Percentiles rank a stretch among this genome's conserved stretches.
phyloP scores from a whole-genome alignment of 2,329 filamentous ascomycete genomes.

The Rhynchosporium agropyri region DNA sequence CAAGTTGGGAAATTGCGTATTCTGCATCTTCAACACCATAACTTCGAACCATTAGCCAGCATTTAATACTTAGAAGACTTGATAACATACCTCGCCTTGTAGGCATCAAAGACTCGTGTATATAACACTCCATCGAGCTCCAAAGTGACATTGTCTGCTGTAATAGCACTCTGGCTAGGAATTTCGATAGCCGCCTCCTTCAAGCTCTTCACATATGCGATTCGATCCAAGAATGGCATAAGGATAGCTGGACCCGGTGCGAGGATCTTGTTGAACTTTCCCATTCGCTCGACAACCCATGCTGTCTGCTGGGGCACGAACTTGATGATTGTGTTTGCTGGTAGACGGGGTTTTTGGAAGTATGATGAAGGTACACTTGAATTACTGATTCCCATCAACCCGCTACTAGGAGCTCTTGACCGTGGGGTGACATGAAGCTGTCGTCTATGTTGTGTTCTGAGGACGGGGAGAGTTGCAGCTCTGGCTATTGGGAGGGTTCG shows the following conservation, averaged over 20 bases:
- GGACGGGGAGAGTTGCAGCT: slow-evolving; percentile 31
- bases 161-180: slow-evolving; percentile 95
- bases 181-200: slow-evolving; percentile 98
- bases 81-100: slow-evolving; percentile 80
- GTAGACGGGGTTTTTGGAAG: slow-evolving; percentile 74
- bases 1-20: slow-evolving; percentile 96
- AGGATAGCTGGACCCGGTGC: slow-evolving; percentile 89
- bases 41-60: slow-evolving; percentile 49
- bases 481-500: slow-evolving; percentile 29
- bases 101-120: slow-evolving; percentile 95
- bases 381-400: slow-evolving; percentile 40
- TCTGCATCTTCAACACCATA: slow-evolving; percentile 99
- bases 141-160: slow-evolving; percentile 95
- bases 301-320: slow-evolving; percentile 99
- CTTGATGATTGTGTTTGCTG: slow-evolving; percentile 90
- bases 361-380: slow-evolving; percentile 66
- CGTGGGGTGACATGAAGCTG: slow-evolving; percentile 36
- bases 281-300: slow-evolving; percentile 99
- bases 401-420: slow-evolving; percentile 36
- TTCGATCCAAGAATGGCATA: slow-evolving; percentile 88
- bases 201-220: slow-evolving; percentile 96
- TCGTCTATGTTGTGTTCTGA: slow-evolving; percentile 33
- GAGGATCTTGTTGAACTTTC: slow-evolving; percentile 91
- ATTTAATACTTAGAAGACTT: not conserved
- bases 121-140: slow-evolving; percentile 96